Base-by-base conservation (phyloP, 2,329 filamentous ascomycete genomes). In the Pestalotiopsis sp. region DNA sequence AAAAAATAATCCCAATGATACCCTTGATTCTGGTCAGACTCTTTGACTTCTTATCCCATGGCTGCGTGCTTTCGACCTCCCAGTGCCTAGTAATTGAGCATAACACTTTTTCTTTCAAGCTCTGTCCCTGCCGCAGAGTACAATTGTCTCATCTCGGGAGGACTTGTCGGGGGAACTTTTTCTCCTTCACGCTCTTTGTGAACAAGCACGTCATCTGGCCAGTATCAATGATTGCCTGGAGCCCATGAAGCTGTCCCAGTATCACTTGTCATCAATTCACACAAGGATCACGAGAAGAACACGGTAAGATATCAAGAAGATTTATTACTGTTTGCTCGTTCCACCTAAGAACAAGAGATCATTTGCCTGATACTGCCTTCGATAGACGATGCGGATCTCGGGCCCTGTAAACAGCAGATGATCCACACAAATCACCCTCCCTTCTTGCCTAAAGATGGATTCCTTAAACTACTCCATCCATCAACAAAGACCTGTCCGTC, bases 331-430 rank as follows among this genome's bases (percentile, higher is more conserved):
- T 66, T n/a, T 52, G 17, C 45, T 9, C 14, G 9, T 61, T 20
- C 25, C 27, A n/a, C 67, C 64, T 67, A 67, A 66, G 58, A 66
- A 63, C 67, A 68, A 63, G 59, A 69, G 59, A 69, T 67, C 64
- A 4, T 45, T 36, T 52, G 41, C 31, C n/a, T 65, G 41, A 27
- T 65, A 27, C 31, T 13, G 64, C 45, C 64, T 58, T 25, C 20
- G 45, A 66, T 38, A 66, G 64, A 57, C 45, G 20, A 38, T 38
- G 52, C 64, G 13, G n/a, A 45, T 23, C 27, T 38, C 36, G 36
- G 64, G 64, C 36, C 31, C 14, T 4, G 49, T 66, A 58, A 45
- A 36, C 20, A 69, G 27, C 58, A 69, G 49, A 67, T 67, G 59
- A 52, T 38, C 59, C 23, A 25, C 62, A 62, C 38, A 64, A 63